Conservation (phyloP, 2,329 filamentous ascomycete species). For the Botrytis byssoidea region DNA sequence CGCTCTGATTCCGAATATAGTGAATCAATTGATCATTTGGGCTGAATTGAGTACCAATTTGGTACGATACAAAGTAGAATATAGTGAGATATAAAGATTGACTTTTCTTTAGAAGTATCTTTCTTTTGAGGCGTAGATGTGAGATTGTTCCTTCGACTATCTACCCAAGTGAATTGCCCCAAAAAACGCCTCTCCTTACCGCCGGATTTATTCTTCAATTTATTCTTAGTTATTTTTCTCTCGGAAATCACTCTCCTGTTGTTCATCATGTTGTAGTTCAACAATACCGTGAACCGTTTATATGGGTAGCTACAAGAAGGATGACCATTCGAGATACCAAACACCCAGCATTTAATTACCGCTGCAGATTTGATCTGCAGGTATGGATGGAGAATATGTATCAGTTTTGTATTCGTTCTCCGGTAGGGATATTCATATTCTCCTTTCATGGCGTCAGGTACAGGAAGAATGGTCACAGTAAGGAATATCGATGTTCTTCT, state of each 20-base stretch:
- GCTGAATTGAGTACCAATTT: no score
- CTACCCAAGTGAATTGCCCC: neutral
- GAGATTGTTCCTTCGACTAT: neutral
- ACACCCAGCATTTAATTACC: neutral
- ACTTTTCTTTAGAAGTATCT: neutral
- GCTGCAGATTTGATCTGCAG: constrained; percentile 3
- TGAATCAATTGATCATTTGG: neutral
- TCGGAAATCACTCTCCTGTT: neutral
- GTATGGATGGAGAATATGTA: neutral
- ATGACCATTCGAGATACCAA: constrained; percentile 1
- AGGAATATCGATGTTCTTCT: constrained; percentile 6
- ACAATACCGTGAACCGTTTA: neutral
- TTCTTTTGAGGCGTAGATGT: neutral
- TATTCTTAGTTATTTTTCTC: neutral
- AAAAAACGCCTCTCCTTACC: neutral
- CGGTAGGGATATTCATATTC: constrained; percentile 10
- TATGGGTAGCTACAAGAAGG: neutral
- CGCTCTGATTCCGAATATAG: neutral
- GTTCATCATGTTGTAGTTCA: neutral
- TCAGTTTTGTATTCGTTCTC: neutral
- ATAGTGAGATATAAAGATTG: neutral
- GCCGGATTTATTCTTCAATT: neutral
- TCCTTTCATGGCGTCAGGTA: neutral
- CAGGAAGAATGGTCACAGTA: neutral
- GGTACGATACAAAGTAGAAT: neutral